Percentiles rank a stretch among this genome's conserved stretches.
Conservation (phyloP, 139 green algal genomes). For the Spirogloea muscicola region DNA sequence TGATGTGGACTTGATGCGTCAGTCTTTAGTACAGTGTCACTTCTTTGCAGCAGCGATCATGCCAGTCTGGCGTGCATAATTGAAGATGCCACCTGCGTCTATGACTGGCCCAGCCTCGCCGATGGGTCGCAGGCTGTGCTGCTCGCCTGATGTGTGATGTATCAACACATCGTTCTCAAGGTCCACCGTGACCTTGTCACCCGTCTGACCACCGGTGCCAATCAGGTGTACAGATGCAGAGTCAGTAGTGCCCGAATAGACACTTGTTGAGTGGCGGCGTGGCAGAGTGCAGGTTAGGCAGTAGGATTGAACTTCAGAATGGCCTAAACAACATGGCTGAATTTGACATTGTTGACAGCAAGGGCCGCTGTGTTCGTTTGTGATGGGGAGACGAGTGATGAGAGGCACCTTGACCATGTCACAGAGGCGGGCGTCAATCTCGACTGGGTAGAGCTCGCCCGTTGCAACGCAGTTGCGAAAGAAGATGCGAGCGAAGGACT, state of each 20-base stretch:
- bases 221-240: too few relatives aligned
- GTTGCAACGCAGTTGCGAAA: constrained; percentile 95
- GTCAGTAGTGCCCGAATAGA: too few relatives aligned
- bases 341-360: too few relatives aligned
- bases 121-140: constrained; percentile 71
- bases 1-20: too few relatives aligned
- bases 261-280: too few relatives aligned
- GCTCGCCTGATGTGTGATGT: constrained; percentile 71
- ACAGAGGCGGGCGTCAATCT: constrained; percentile 66
- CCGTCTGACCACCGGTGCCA: too few relatives aligned
- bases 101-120: constrained; percentile 90
- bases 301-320: too few relatives aligned
- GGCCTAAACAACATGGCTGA: too few relatives aligned
- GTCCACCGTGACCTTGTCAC: constrained; percentile 83
- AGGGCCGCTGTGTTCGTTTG: too few relatives aligned
- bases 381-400: too few relatives aligned
- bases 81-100: constrained; percentile 90
- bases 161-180: constrained; percentile 81
- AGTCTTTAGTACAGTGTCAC: too few relatives aligned
- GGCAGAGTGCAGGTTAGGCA: too few relatives aligned
- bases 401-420: constrained; percentile 72
- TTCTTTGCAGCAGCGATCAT: constrained; percentile 95
- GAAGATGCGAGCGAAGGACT: constrained; percentile 94
- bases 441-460: constrained; percentile 77
- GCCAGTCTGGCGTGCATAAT: constrained; percentile 75